phyloP scores from a whole-genome alignment of 2,329 filamentous ascomycete genomes.

The Fusarium sp. region DNA sequence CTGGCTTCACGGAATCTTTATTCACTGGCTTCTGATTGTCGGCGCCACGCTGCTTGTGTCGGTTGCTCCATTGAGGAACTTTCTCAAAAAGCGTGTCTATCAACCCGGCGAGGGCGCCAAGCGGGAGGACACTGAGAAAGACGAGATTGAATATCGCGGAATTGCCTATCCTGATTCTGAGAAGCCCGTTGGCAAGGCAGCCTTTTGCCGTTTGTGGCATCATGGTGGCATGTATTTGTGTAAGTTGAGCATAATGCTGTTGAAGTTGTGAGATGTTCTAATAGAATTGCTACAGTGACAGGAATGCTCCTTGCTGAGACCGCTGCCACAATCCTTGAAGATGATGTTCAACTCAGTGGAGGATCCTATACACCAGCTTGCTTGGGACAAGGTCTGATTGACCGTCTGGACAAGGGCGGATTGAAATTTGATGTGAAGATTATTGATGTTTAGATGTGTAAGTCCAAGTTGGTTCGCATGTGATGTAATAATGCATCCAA shows the following conservation, averaged over 20 bases:
- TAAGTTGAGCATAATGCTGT: slow-evolving; percentile 52
- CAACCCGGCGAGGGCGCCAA: slow-evolving; percentile 65
- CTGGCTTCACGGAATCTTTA: slow-evolving; percentile 58
- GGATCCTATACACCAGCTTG: slow-evolving; percentile 78
- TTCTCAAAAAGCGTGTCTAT: slow-evolving; percentile 56
- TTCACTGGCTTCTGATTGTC: slow-evolving; percentile 60
- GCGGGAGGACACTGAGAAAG: slow-evolving; percentile 62
- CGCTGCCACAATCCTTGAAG: slow-evolving; percentile 71
- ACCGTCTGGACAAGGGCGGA: slow-evolving; percentile 68
- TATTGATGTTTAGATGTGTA: slow-evolving; percentile 29
- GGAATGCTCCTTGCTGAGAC: slow-evolving; percentile 70
- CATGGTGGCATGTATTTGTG: slow-evolving; percentile 71
- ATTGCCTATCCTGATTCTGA: slow-evolving; percentile 69
- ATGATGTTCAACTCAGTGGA: slow-evolving; percentile 67
- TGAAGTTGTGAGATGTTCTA: slow-evolving; percentile 1
- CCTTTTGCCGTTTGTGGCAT: slow-evolving; percentile 63
- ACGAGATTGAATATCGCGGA: slow-evolving; percentile 70
- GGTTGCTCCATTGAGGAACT: slow-evolving; percentile 55
- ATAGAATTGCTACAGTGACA: slow-evolving; percentile 62
- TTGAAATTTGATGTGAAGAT: slow-evolving; percentile 69
- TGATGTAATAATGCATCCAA: slow-evolving; percentile 6
- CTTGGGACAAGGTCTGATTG: slow-evolving; percentile 72
- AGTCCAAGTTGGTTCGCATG: not conserved
- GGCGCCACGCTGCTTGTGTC: slow-evolving; percentile 56
- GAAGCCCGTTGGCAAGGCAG: slow-evolving; percentile 56